A percentile compares a stretch with the other conserved stretches of the same genome.
phyloP scores from a whole-genome alignment of 2,329 filamentous ascomycete genomes.

The Lachnellula subtilissima region DNA sequence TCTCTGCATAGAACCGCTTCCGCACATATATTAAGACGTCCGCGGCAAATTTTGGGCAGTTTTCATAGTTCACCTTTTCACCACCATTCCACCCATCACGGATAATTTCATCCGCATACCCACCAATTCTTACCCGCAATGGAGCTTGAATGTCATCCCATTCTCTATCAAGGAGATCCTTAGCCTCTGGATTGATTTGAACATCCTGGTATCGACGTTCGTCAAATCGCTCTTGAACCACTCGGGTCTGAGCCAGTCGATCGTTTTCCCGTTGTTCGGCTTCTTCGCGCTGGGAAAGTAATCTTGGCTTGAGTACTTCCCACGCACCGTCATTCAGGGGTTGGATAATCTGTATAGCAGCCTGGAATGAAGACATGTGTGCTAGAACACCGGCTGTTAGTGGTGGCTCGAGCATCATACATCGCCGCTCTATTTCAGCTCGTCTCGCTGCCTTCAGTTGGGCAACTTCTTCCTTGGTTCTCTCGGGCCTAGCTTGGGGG shows the following conservation, averaged over 20 bases:
- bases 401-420: slow-evolving; percentile 60
- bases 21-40: slow-evolving; percentile 66
- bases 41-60: slow-evolving; percentile 63
- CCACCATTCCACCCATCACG: slow-evolving; percentile 60
- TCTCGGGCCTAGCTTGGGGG: slow-evolving; percentile 37
- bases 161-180: slow-evolving; percentile 59
- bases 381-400: slow-evolving; percentile 57
- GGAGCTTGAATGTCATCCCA: slow-evolving; percentile 69
- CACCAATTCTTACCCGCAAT: slow-evolving; percentile 58
- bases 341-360: slow-evolving; percentile 63
- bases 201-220: slow-evolving; percentile 27
- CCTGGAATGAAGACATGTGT: slow-evolving; percentile 70
- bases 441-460: slow-evolving; percentile 60
- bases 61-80: slow-evolving; percentile 57
- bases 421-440: slow-evolving; percentile 67
- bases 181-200: slow-evolving; percentile 41
- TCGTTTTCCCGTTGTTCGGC: slow-evolving; percentile 56
- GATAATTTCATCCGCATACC: slow-evolving; percentile 67
- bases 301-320: slow-evolving; percentile 61
- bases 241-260: slow-evolving; percentile 29
- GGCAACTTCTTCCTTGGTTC: slow-evolving; percentile 58
- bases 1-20: slow-evolving; percentile 58
- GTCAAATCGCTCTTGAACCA: slow-evolving; percentile 36
- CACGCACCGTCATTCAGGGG: slow-evolving; percentile 66
- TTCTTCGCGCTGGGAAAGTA: slow-evolving; percentile 60